Evolutionary conservation across 495 filamentous ascomycete species (phyloP), one percentile per base, ranked within the genome.

Genomic region (Aspergillus mulundensis): DNA sequence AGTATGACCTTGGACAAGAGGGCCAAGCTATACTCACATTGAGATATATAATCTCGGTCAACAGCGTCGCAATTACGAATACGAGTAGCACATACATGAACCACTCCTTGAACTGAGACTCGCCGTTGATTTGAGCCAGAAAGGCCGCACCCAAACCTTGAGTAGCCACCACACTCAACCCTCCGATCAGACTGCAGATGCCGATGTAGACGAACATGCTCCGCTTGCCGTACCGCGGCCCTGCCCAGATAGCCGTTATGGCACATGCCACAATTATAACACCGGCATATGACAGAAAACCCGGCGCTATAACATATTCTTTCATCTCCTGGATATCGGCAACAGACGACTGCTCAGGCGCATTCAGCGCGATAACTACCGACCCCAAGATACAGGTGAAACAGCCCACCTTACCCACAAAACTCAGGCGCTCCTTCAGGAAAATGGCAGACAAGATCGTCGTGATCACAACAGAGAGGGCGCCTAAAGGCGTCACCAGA

Each of bases 191-290:
- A 74, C 90, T 95, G 81, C 94, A 98, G 66, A 98, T 90, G 61
- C 84, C 90, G 62, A 98, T 83, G 71, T 98, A 98, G 12, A 97
- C 90, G 70, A 98, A 81, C 94, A 98, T 97, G 68, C 87, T 93
- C 77, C 89, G 90, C 77, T 95, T 95, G 40, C 95, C 94, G 60
- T 94, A 98, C 57, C 88, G 83, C 7, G 94, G 94, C 5, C 84
- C 95, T 51, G 81, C 86, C 86, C 89, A 97, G 25, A 95, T 67
- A 0, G 90, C 89, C 46, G 87, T 82, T 54, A 91, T 82, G 12
- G 75, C 58, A 53, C 84, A 84, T 0, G 84, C 89, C 24, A 93
- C 62, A 38, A 97, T 84, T 45, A 97, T 78, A 15, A 97, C 78
- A 47, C 95, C 94, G 0, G 89, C 80, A 68, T 96, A 98, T 23